Evolutionary conservation across 2,329 filamentous ascomycete species (phyloP).

Genomic region (Colletotrichum musae): DNA sequence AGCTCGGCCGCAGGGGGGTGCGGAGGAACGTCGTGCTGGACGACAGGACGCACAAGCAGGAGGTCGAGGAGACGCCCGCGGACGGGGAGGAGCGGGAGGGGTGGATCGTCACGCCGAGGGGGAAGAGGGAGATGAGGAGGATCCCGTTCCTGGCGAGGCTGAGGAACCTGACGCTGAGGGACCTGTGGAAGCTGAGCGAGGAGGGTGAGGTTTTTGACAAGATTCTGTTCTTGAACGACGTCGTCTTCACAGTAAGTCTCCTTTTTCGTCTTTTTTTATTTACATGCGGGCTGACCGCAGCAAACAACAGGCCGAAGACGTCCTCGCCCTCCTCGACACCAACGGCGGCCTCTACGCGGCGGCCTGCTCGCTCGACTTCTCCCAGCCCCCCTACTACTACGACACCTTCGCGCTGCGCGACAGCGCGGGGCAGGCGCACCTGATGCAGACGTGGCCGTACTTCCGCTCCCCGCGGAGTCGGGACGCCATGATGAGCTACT

Average conservation of each 20-base stretch:
- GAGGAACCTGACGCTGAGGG: constrained; percentile 75
- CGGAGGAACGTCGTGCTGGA: constrained; percentile 69
- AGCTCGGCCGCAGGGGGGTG: constrained; percentile 67
- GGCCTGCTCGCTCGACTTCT: constrained; percentile 74
- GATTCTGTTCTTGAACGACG: constrained; percentile 75
- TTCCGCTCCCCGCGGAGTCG: constrained; percentile 67
- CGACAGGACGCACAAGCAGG: constrained; percentile 71
- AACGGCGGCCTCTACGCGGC: constrained; percentile 72
- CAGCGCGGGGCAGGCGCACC: constrained; percentile 62
- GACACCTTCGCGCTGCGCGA: constrained; percentile 76
- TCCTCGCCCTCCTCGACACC: constrained; percentile 69
- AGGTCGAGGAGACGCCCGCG: constrained; percentile 54
- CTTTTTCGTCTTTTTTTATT: neutral
- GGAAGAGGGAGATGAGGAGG: constrained; percentile 70
- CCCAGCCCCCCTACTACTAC: constrained; percentile 68
- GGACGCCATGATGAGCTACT: constrained; percentile 64
- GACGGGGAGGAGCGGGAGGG: constrained; percentile 61
- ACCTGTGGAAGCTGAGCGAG: constrained; percentile 65
- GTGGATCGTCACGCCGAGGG: constrained; percentile 74
- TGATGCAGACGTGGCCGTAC: constrained; percentile 72
- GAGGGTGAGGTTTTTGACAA: constrained; percentile 69
- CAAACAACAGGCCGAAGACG: constrained; percentile 63
- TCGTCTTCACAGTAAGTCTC: constrained; percentile 68
- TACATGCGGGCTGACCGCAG: neutral
- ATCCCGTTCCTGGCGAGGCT: constrained; percentile 78